Evolutionary conservation across 257 asterid genomes (phyloP).

Genomic region (Solanum chiquidenum): DNA sequence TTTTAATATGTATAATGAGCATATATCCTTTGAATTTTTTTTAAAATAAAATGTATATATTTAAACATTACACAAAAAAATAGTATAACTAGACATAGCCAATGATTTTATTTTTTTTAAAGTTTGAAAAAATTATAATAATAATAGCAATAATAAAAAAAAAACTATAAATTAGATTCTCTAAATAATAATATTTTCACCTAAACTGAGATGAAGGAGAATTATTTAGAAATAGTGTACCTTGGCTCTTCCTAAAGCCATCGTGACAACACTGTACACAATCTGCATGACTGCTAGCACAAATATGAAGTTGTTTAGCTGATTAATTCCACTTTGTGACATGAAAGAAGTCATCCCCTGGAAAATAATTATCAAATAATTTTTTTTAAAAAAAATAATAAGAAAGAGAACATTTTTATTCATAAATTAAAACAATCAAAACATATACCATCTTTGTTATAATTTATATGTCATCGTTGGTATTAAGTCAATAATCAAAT

Average conservation of each 20-base stretch:
- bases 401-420: background rate
- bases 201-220: background rate
- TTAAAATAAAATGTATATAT: background rate
- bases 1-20: background rate
- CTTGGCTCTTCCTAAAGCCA: constrained; percentile 79
- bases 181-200: background rate
- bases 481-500: background rate
- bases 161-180: background rate
- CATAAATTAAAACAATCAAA: background rate
- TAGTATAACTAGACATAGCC: background rate
- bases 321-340: constrained; percentile 43
- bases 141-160: background rate
- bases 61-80: background rate
- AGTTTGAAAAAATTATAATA: background rate
- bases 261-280: constrained; percentile 46
- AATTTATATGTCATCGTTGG: background rate
- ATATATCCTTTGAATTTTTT: background rate
- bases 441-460: background rate
- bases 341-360: constrained; percentile 66
- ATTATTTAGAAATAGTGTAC: constrained; percentile 14
- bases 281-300: constrained; percentile 75
- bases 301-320: constrained; percentile 68
- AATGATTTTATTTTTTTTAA: background rate
- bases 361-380: background rate
- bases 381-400: background rate